A percentile compares a stretch with the other conserved stretches of the same genome.
phyloP scores from a whole-genome alignment of 225 moss, liverwort and hornwort species.

The Pseudoscleropodium purum region DNA sequence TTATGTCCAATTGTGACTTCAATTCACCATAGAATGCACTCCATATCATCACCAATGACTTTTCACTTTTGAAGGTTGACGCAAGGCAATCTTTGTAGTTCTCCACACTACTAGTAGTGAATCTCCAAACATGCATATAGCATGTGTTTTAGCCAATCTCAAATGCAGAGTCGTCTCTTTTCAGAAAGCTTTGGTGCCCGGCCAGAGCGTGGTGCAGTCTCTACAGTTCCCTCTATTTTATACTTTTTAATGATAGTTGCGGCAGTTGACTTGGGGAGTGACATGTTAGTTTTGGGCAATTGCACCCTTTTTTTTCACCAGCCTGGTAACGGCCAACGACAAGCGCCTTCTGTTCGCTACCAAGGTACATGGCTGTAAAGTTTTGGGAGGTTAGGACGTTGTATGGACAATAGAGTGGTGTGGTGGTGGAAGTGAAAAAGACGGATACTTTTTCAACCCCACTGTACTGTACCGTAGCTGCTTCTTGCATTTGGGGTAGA shows the following conservation, averaged over 20 bases:
- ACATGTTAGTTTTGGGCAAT: neutral
- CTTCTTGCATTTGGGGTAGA: no score
- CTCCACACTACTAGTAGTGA: no score
- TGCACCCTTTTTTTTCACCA: neutral
- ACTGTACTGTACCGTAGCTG: neutral
- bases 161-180: neutral
- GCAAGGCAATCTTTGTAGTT: no score
- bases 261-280: neutral
- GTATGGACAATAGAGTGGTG: no score
- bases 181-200: neutral
- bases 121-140: no score
- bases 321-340: neutral
- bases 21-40: no score
- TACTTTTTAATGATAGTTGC: neutral
- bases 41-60: no score
- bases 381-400: neutral
- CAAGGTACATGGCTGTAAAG: neutral
- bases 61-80: no score
- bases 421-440: no score
- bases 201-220: neutral
- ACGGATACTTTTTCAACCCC: neutral
- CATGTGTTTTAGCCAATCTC: neutral
- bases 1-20: neutral
- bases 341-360: neutral
- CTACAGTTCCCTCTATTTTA: neutral